A percentile compares a stretch with the other conserved stretches of the same genome.
phyloP scores from a whole-genome alignment of 2,329 filamentous ascomycete species.

The Stenocarpella maydis region DNA sequence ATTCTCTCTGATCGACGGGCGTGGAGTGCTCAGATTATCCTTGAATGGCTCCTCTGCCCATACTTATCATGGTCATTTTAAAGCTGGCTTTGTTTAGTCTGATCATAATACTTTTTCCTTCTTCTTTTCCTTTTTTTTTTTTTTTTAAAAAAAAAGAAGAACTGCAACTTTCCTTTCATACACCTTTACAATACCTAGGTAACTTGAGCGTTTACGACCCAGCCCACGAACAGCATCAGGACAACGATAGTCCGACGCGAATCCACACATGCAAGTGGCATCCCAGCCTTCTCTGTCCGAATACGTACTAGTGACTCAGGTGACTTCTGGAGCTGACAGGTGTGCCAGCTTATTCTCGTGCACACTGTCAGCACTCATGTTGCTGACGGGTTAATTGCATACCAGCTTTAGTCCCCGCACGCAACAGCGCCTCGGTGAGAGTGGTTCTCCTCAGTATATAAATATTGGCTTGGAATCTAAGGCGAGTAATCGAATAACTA shows the following conservation, averaged over 20 bases:
- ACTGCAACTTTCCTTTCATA: too few species aligned
- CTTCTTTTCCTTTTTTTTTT: too few species aligned
- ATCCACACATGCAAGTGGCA: neutral
- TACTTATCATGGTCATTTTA: too few species aligned
- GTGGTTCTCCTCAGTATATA: too few species aligned
- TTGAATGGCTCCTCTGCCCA: too few species aligned
- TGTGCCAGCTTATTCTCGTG: neutral
- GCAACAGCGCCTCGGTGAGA: neutral
- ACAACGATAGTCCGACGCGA: neutral
- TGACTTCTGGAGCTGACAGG: slow-evolving; percentile 3
- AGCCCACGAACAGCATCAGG: neutral
- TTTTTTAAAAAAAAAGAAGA: too few species aligned
- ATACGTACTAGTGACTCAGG: neutral
- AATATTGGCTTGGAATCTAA: neutral
- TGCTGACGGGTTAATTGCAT: neutral
- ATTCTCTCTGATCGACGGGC: too few species aligned
- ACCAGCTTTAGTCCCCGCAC: neutral
- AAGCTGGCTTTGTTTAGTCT: too few species aligned
- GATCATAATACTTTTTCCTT: too few species aligned
- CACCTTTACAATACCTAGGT: too few species aligned
- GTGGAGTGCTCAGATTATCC: too few species aligned
- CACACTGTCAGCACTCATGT: neutral
- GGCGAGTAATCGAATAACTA: neutral
- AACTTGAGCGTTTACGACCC: too few species aligned
- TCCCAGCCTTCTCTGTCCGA: neutral